Base-by-base conservation (phyloP, 768 basidiomycete species). In the Mycena floridula region DNA sequence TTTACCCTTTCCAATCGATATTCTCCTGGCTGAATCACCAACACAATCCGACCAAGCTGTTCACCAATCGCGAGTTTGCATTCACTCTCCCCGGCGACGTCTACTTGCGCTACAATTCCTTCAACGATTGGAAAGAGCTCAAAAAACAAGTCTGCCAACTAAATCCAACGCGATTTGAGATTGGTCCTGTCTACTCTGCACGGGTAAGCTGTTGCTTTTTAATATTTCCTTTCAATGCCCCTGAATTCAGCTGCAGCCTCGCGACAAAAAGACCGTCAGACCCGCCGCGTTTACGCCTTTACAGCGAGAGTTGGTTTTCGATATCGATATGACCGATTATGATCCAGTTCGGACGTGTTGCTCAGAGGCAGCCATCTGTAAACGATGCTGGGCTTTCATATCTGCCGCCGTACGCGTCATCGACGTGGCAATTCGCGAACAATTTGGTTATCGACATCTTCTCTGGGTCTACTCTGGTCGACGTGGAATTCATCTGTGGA, bases 251-350 rank as follows among this genome's bases (percentile, higher is more conserved):
- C 3, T 43, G 22, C 59, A 96, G 91, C 95, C 95, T 3, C 74
- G 81, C 56, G 95, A 97, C 69, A 86, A 79, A 59, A 94, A 94
- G 57, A 84, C 88, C 0, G 71, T 90, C 13, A 66, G 71, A 5
- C 54, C 68, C 8, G 79, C 80, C 9, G 68, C 82, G n/a, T 82
- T 97, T 52, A 70, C 74, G 36, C 92, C 96, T 0, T 60, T 78
- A 25, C 77, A 80, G 50, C 85, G 96, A 47, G 96, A 98, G 61
- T 83, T 99, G 35, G 95, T 98, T 1, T 96, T 99, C 60, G 96
- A 99, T 79, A 97, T 99, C 60, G 96, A 99, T 65, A 97, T 99
- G 96, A 95, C 96, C 13, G 96, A 99, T 66, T 99, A 98, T 66
- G 95, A 99, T 60, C 72, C 82, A 37, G 79, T 98, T 56, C 83